Evolutionary conservation across 352 stramenopile species (phyloP), one percentile per base, ranked within the genome.

Genomic region (Phytophthora sp.): DNA sequence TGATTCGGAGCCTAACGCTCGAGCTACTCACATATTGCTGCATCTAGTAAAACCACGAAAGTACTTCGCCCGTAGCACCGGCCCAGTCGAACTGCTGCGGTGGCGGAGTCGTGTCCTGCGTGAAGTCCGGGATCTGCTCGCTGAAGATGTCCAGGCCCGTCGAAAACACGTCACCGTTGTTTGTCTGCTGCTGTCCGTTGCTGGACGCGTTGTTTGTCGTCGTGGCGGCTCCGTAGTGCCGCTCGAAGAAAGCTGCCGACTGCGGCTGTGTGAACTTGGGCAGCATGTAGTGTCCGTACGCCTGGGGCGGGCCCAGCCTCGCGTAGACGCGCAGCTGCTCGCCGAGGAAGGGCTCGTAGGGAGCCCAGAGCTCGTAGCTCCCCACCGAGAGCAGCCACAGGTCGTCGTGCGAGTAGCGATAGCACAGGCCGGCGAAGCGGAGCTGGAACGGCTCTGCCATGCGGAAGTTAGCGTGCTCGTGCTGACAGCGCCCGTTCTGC

Each of bases 1-100:
- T 35, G 18, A 53, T 44, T 52, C 38, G 21, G 38, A 54, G 37
- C 24, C 46, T 20, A 35, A n/a, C 5, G 43, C 31, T 18, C 43
- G 42, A 18, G 15, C 13, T 44, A 20, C 43, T 51, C 41, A 23
- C 27, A 21, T 51, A 20, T 54, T 17, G 43, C 53, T n/a, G 35
- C 35, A 53, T 72, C 50, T 72, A 73, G 65, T 62, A 73, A 60
- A 75, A 75, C 61, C 66, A 75, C 31, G 61, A 68, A 45, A 75
- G 66, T 26, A 71, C 56, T 42, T 75, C 66, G 24, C 66, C 66
- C 1, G 66, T 69, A 7, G 61, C 54, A 30, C 54, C 53, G 12
- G 52, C 57, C 50, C 62, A 69, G 27, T 75, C 55, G 38, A 67
- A 60, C 7, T 39, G 51, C 12, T 23, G 35, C 26, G 30, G 38